phyloP scores from a whole-genome alignment of 805 yeast species.

The Candida krabiensis region DNA sequence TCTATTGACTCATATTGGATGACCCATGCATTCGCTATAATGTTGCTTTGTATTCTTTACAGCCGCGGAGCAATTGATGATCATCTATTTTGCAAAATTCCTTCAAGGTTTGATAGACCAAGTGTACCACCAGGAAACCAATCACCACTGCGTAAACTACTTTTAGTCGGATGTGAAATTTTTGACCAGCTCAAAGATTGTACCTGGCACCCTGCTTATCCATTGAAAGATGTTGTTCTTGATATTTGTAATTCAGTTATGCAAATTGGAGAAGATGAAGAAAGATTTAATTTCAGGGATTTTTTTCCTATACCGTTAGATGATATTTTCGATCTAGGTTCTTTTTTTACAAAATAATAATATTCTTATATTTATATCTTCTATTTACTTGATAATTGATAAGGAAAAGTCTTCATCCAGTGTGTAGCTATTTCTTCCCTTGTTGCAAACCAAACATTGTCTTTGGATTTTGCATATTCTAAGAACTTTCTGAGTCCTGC shows the following conservation, averaged over 20 bases:
- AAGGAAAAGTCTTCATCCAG: constrained; percentile 15
- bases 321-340: too few species aligned
- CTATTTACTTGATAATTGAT: too few species aligned
- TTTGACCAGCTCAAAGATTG: constrained; percentile 9
- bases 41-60: constrained; percentile 15
- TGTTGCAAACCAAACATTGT: constrained; percentile 40
- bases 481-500: constrained; percentile 35
- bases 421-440: constrained; percentile 35
- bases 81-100: constrained; percentile 12
- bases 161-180: constrained; percentile 13
- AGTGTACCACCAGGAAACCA: constrained; percentile 12
- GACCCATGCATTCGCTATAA: constrained; percentile 20
- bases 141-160: constrained; percentile 17
- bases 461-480: constrained; percentile 32
- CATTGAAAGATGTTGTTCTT: constrained; percentile 9
- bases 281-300: constrained; percentile 13
- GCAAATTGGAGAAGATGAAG: constrained; percentile 12
- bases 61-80: constrained; percentile 21
- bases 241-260: constrained; percentile 14
- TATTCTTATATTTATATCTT: too few species aligned
- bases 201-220: constrained; percentile 19
- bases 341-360: too few species aligned
- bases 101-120: constrained; percentile 11
- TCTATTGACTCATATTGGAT: constrained; percentile 22
- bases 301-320: constrained; percentile 16